A percentile compares a stretch with the other conserved stretches of the same genome.
Conservation (phyloP, 2,329 filamentous ascomycete species). For the Juglanconis juglandina region DNA sequence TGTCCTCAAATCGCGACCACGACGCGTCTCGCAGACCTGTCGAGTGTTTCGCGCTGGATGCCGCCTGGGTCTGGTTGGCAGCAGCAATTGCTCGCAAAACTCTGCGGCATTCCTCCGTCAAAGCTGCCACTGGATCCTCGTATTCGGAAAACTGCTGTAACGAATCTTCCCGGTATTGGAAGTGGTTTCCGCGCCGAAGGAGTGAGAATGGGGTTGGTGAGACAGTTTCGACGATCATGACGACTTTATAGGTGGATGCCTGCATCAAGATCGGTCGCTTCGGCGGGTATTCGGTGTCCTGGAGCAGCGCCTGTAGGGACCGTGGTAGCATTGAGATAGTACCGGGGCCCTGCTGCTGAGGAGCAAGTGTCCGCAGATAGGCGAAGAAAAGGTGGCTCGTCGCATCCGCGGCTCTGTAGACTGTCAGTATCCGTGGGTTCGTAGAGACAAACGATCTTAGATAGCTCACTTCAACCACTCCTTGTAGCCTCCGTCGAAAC, state of each 20-base stretch:
- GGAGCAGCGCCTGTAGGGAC: conserved; percentile 83
- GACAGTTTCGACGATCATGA: conserved; percentile 94
- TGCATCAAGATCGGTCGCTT: conserved; percentile 73
- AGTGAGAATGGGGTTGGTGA: conserved; percentile 93
- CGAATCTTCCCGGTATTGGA: conserved; percentile 90
- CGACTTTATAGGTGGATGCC: conserved; percentile 78
- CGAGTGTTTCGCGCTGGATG: conserved; percentile 66
- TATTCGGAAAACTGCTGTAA: conserved; percentile 82
- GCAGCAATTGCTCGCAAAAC: conserved; percentile 86
- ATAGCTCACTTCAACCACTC: conserved; percentile 71
- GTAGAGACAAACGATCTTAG: background rate
- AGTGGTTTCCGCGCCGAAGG: conserved; percentile 85
- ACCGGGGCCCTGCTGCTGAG: conserved; percentile 66
- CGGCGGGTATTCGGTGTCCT: conserved; percentile 93
- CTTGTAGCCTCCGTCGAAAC: conserved; percentile 92
- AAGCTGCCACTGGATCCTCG: conserved; percentile 79
- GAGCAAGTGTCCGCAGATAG: conserved; percentile 84
- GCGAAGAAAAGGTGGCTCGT: conserved; percentile 97
- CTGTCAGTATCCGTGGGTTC: conserved; percentile 26
- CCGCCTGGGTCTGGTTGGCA: conserved; percentile 74
- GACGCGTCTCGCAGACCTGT: conserved; percentile 78
- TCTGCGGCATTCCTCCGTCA: conserved; percentile 91
- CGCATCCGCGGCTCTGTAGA: conserved; percentile 78
- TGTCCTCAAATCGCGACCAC: conserved; percentile 95
- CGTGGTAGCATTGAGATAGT: conserved; percentile 84